Conservation (phyloP, 179 eudicot species). For the Spergularia azorica region DNA sequence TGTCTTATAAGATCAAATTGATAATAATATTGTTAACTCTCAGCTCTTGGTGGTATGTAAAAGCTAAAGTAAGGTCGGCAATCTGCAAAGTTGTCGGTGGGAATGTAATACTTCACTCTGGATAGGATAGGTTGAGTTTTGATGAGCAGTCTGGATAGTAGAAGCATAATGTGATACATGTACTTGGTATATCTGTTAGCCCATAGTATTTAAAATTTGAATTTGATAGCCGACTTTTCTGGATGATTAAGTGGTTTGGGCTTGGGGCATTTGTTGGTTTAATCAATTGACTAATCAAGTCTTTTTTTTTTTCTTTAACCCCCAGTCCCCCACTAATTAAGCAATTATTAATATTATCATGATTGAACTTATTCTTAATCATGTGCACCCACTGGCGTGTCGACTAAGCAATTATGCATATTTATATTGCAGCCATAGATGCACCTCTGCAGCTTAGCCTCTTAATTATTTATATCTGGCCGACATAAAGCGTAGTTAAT, state of each 20-base stretch:
- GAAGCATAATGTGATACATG: neutral
- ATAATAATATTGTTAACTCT: neutral
- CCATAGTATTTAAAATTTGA: neutral
- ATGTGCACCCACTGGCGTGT: neutral
- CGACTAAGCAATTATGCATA: neutral
- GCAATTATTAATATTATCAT: neutral
- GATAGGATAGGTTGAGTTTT: neutral
- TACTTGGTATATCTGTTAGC: neutral
- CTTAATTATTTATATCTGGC: neutral
- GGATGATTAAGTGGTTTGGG: constrained; percentile 1
- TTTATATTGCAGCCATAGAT: neutral
- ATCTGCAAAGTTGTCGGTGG: neutral
- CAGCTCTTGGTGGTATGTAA: neutral
- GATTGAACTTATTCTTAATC: neutral
- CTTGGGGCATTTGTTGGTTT: neutral
- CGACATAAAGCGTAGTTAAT: neutral
- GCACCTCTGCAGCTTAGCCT: constrained; percentile 1
- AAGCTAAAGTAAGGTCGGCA: neutral
- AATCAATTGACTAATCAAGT: constrained; percentile 8
- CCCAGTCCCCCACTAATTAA: too few species aligned
- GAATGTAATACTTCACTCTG: neutral
- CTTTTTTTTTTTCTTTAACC: too few species aligned
- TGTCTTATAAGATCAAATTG: neutral
- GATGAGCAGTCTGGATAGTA: neutral
- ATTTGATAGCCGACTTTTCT: neutral